Evolutionary conservation across 306 rosid genomes (phyloP).

Genomic region (Rubus idaeus): DNA sequence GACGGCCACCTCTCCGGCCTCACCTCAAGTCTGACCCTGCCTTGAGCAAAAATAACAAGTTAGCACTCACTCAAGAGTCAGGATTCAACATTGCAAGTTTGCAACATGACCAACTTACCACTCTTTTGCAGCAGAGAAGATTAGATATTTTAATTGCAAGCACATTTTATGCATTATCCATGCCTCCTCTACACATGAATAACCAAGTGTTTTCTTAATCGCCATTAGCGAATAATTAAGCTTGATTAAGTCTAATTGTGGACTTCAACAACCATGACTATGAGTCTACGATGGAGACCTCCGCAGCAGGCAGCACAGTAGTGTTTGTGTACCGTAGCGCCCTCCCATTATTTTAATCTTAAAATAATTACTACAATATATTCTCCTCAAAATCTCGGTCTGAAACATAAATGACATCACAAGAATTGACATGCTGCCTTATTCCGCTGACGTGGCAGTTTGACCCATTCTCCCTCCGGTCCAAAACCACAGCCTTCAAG

Average conservation of each 20-base stretch:
- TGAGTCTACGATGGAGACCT: neutral
- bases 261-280: neutral
- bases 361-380: neutral
- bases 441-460: constrained; percentile 46
- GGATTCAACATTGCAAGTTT: neutral
- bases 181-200: neutral
- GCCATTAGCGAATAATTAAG: neutral
- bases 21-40: too few species aligned
- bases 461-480: constrained; percentile 39
- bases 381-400: constrained; percentile 9
- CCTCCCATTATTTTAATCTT: too few species aligned
- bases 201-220: neutral
- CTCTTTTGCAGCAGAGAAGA: neutral
- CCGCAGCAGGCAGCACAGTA: neutral
- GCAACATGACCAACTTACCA: neutral
- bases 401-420: constrained; percentile 42
- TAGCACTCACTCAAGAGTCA: too few species aligned
- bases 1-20: too few species aligned
- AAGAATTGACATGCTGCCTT: constrained; percentile 40
- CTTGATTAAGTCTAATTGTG: neutral
- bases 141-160: neutral
- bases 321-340: neutral
- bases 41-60: neutral
- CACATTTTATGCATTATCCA: neutral
- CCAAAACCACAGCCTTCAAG: neutral